Evolutionary conservation across 1,139 yeast genomes (phyloP).

Genomic region (Geotrichum restrictum): DNA sequence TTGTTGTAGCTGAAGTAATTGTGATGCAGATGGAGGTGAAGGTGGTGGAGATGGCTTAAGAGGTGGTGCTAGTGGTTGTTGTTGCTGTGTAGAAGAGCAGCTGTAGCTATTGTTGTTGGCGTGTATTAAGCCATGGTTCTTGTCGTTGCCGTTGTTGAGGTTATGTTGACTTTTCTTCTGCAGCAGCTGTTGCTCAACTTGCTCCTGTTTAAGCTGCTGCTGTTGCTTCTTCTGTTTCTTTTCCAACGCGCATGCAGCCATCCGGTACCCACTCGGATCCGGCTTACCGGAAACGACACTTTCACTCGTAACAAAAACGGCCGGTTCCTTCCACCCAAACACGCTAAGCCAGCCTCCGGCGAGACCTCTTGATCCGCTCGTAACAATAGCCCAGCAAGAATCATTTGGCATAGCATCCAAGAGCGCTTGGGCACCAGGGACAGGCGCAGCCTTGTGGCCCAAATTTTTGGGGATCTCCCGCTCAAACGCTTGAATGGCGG

Average conservation of each 20-base stretch:
- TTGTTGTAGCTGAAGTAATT: not conserved
- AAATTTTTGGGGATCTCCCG: conserved; percentile 67
- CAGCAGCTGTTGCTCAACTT: too few relatives aligned
- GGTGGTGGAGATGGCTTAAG: not conserved
- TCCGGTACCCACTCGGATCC: conserved; percentile 73
- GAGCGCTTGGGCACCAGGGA: conserved; percentile 67
- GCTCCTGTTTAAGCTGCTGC: too few relatives aligned
- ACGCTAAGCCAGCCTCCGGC: conserved; percentile 74
- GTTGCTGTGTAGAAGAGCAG: too few relatives aligned
- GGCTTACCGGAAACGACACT: conserved; percentile 77
- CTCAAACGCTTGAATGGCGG: conserved; percentile 65
- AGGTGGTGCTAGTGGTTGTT: not conserved
- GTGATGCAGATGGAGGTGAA: not conserved
- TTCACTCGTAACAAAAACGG: conserved; percentile 75
- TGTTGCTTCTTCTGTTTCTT: not conserved
- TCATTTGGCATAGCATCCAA: conserved; percentile 44
- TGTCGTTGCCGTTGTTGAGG: too few relatives aligned
- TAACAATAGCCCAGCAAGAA: conserved; percentile 72
- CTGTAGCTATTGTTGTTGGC: too few relatives aligned
- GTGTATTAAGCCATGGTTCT: too few relatives aligned
- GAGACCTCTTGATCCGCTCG: conserved; percentile 73
- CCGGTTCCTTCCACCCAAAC: conserved; percentile 60
- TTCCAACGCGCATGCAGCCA: conserved; percentile 22
- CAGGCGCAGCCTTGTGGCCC: conserved; percentile 67
- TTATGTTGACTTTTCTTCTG: too few relatives aligned